Base-by-base conservation (phyloP, 2,329 filamentous ascomycete genomes). In the Verticillium klebahnii region DNA sequence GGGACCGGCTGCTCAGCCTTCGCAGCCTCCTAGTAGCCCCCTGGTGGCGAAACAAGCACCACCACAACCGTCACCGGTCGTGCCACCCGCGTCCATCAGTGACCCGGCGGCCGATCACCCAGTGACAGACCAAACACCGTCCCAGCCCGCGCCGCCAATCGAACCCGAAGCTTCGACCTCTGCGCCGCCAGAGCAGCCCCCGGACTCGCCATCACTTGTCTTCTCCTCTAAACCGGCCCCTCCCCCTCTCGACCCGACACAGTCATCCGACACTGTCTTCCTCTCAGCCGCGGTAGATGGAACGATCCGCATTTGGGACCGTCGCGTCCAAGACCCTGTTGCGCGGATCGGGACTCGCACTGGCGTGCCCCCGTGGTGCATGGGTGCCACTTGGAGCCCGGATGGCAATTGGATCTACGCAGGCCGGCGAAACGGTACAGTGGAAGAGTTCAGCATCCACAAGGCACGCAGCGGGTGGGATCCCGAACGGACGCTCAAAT, bases 371-470 rank as follows among this genome's bases (percentile, higher is more conserved):
- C 95, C 94, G 0, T 99, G 94, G 94, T 98, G 94, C 75, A 97
- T 97, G 88, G 93, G 92, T 67, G 92, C 93, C 1, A 97, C 93
- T 78, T 99, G 95, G 95, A 94, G 90, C 60, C 93, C 93, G 0
- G 91, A 97, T 72, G 95, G 95, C 15, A 98, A 98, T 75, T 92
- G 87, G 75, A 93, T 99, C 69, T 99, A 97, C 75, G 93, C 91
- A 0, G 95, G 95, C 0, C 83, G 95, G 32, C 84, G 95, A 62
- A 98, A 98, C 74, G 86, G 92, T 59, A 96, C 92, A 0, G 95
- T 99, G 0, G 95, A 99, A 68, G 95, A 99, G 75, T 99, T 91
- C 75, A 92, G 87, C 70, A 81, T 99, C 19, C 92, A 95, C 72
- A 92, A 93, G 69, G 87, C 85, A 0, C 75, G 72, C 58, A 69